These are phyloP conservation scores for Clitoria ternatea DNA, from an alignment of 306 rosid species.

Conservation along the genomic window DNA sequence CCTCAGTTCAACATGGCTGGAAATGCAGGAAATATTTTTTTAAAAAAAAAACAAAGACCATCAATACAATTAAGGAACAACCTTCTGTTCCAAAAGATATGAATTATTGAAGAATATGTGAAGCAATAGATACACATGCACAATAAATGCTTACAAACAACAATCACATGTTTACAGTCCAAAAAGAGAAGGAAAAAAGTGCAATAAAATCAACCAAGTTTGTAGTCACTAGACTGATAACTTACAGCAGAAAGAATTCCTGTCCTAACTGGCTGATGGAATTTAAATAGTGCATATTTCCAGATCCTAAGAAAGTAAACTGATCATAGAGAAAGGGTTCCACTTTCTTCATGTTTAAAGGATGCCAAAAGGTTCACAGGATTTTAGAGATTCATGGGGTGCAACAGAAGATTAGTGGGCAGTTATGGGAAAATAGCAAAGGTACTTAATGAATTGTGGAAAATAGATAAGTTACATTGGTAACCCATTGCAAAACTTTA, in stretches of 20 bases:
- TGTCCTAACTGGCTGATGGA: neutral
- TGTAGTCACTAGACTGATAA: neutral
- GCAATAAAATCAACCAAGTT: conserved; percentile 11
- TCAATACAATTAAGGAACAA: conserved; percentile 4
- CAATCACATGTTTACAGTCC: neutral
- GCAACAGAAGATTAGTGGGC: neutral
- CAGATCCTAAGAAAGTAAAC: neutral
- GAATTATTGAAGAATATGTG: conserved; percentile 16
- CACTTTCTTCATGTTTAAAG: neutral
- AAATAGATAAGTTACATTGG: neutral
- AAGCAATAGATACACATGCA: neutral
- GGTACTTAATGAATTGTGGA: neutral
- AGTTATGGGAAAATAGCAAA: neutral
- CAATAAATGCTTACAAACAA: neutral
- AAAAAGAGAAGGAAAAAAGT: neutral
- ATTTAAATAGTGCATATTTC: neutral
- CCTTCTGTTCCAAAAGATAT: conserved; percentile 6
- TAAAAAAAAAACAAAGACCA: conserved; percentile 7
- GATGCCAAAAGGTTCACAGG: neutral
- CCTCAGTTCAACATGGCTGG: conserved; percentile 93
- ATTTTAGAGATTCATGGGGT: neutral
- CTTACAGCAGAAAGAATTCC: neutral
- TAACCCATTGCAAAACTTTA: neutral
- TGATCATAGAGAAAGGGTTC: neutral
- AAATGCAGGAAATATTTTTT: neutral